Evolutionary conservation across 768 basidiomycete species (phyloP), one percentile per base, ranked within the genome.

Genomic region (Jaapia argillacea): DNA sequence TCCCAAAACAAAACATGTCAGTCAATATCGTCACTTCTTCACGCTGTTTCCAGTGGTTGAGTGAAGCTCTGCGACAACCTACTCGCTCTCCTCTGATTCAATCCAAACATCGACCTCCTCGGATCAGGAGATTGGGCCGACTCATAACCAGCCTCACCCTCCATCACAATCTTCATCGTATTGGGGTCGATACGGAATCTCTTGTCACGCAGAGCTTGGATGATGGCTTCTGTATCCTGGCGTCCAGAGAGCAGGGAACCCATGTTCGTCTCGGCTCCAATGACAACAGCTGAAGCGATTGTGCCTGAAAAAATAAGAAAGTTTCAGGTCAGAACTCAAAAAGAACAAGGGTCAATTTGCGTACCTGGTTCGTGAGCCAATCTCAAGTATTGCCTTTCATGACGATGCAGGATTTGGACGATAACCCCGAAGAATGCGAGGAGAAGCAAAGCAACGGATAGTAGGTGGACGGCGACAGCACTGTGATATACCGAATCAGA

Each of bases 211-310:
- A 77, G 57, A 6, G 62, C 68, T 25, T 66, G 52, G 5, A 54
- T 53, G 33, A 77, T 66, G 4, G 71, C 71, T 38, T 61, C 58
- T 33, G 12, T 22, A 12, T 44, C 39, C 38, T 71, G 68, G 36
- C 62, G 61, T 14, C 64, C 64, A 4, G 66, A 64, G 3, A 74
- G 61, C 38, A 74, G 60, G 6, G 66, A 57, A 6, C 66, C 72
- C 49, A 76, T 63, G 23, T 64, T 66, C 3, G 72, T 74, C 48
- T 70, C 67, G 5, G 68, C 75, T 6, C 72, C 72, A 47, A 77
- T 69, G 28, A 71, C 68, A 10, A 75, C 69, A 10, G 76, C 76
- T 7, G 73, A 72, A 18, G 73, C 75, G 41, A 78, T 71, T 4
- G 77, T 77, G 14, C 75, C 72, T 33, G 28, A 16, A 33, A 16